A percentile compares a stretch with the other conserved stretches of the same genome.
phyloP scores from a whole-genome alignment of 108 stramenopile species.

The Cyclotella atomus region DNA sequence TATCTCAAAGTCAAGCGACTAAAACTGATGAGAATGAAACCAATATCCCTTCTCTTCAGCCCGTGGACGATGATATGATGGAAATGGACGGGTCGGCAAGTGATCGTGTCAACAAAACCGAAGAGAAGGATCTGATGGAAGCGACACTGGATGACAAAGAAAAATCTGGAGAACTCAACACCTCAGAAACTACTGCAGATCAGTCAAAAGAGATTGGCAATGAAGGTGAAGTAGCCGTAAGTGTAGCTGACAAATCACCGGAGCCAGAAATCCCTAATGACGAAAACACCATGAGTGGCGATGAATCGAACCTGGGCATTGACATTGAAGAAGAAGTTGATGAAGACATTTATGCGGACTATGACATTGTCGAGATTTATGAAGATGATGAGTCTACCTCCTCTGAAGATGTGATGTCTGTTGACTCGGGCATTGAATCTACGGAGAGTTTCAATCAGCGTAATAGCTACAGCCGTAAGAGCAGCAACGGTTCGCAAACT shows the following conservation, averaged over 20 bases:
- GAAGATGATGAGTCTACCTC: constrained; percentile 7
- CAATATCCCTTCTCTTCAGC: not conserved
- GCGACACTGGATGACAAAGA: not conserved
- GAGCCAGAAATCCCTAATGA: too few species aligned
- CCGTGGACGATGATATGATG: not conserved
- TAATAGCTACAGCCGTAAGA: not conserved
- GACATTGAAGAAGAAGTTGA: constrained; percentile 25
- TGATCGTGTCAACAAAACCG: too few species aligned
- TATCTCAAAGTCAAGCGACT: too few species aligned
- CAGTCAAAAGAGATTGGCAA: too few species aligned
- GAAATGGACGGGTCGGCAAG: too few species aligned
- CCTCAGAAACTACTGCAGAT: too few species aligned
- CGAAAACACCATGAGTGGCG: not conserved
- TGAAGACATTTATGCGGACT: constrained; percentile 16
- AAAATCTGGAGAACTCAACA: too few species aligned
- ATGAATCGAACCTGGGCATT: not conserved
- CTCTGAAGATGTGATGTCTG: constrained; percentile 7
- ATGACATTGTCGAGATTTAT: constrained; percentile 9
- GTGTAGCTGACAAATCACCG: not conserved
- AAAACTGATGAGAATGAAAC: too few species aligned
- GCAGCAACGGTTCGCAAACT: not conserved
- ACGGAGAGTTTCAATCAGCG: not conserved
- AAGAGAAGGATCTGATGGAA: not conserved
- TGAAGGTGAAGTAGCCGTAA: not conserved
- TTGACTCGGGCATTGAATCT: not conserved